phyloP scores from a whole-genome alignment of 2,329 filamentous ascomycete genomes.

The Pseudonectria buxi region DNA sequence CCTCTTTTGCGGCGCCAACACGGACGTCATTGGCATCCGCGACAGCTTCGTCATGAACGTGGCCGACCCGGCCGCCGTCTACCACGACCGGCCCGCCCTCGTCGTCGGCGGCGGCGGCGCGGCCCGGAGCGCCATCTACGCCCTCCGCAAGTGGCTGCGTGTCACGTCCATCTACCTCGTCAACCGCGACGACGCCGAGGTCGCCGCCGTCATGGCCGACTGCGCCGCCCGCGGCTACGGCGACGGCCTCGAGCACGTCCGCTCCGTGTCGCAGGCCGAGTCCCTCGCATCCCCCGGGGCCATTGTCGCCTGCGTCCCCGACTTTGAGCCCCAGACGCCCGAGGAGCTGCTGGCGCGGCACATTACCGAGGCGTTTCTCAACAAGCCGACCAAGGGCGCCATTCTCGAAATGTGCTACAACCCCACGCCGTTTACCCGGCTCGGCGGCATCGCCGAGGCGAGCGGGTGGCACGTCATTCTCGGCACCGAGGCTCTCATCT shows the following conservation, averaged over 20 bases:
- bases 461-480: conserved; percentile 67
- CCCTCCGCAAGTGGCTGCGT: conserved; percentile 62
- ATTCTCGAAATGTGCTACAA: conserved; percentile 83
- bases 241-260: conserved; percentile 53
- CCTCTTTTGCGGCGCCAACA: conserved; percentile 67
- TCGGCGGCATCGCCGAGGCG: conserved; percentile 53
- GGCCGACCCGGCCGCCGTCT: conserved; percentile 35
- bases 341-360: conserved; percentile 55
- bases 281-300: conserved; percentile 54
- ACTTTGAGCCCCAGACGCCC: conserved; percentile 61
- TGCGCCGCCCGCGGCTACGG: conserved; percentile 55
- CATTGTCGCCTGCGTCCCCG: conserved; percentile 68
- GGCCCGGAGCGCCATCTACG: conserved; percentile 70
- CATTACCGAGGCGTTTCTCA: conserved; percentile 44
- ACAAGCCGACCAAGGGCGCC: conserved; percentile 52
- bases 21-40: conserved; percentile 71
- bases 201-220: conserved; percentile 59
- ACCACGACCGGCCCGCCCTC: conserved; percentile 57
- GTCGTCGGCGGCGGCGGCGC: conserved; percentile 75
- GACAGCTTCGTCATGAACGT: conserved; percentile 61
- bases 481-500: conserved; percentile 71
- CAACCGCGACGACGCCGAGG: conserved; percentile 63
- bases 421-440: conserved; percentile 60
- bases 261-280: conserved; percentile 53
- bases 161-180: conserved; percentile 67